Base-by-base conservation (phyloP, 2,329 filamentous ascomycete genomes). In the Biscogniauxia mediterranea region DNA sequence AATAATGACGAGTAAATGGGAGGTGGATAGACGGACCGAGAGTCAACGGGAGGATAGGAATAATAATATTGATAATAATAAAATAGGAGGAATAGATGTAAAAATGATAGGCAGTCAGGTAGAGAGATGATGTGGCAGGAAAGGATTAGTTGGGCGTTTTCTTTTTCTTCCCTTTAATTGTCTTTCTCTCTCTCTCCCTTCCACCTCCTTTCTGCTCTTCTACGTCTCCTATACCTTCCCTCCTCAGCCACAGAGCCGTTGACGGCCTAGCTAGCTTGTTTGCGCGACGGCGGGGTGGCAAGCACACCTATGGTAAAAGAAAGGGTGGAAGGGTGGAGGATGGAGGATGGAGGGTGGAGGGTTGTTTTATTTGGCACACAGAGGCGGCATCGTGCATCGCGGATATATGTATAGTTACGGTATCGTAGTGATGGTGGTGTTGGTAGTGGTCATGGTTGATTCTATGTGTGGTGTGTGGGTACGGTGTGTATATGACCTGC, bases 81-180 rank as follows among this genome's bases (percentile, higher is more conserved):
- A 66, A 58, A 65, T 58, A 60, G 58, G 64, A 59, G 55, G 50
- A 42, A 59, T 38, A 59, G 28, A 32, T 4, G 54, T 63, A 61
- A 61, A 59, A 55, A 62, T 64, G 56, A 68, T 61, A 59, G 57
- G 55, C 49, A 19, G 54, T 53, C 52, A 60, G 62, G 63, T 53
- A 61, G 61, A 55, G 54, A 20, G 58, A 60, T 67, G 70, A 72
- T 71, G 71, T 72, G 71, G 68, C 71, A 69, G 69, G 56, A 69
- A 68, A 64, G 68, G 63, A 70, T 70, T 72, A 72, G 70, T 62
- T 69, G 66, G 64, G 60, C 59, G 58, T 57, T 64, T 57, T 56
- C 54, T 57, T 52, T 23, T 26, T 52, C 20, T 21, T 21, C 23
- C 19, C 11, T 52, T 52, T 23, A 23, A 15, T 17, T 52, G 57